phyloP scores from a whole-genome alignment of 139 green algal species.

The Chlamydomonas schloesseri region DNA sequence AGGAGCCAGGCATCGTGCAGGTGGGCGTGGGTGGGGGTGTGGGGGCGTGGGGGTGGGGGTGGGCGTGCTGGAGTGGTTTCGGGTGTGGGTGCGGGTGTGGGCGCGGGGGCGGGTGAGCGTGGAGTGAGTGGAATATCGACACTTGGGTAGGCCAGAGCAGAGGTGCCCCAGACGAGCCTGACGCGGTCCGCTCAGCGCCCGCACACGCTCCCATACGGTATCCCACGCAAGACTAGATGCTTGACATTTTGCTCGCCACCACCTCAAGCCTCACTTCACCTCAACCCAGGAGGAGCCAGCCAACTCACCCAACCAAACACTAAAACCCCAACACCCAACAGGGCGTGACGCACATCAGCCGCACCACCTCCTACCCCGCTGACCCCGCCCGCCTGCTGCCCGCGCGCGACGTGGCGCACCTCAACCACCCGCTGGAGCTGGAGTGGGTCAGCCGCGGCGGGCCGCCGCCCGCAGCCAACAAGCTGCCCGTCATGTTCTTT shows the following conservation, averaged over 20 bases:
- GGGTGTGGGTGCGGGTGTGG: too few relatives aligned
- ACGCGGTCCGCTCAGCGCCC: too few relatives aligned
- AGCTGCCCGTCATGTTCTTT: slow-evolving; percentile 64
- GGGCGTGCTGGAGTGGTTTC: background rate
- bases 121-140: too few relatives aligned
- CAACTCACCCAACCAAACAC: background rate
- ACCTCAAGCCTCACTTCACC: too few relatives aligned
- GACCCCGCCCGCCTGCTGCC: slow-evolving; percentile 38
- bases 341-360: slow-evolving; percentile 71
- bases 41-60: background rate
- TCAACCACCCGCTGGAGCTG: slow-evolving; percentile 72
- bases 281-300: too few relatives aligned
- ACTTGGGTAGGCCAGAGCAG: too few relatives aligned
- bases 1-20: slow-evolving; percentile 35
- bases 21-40: background rate
- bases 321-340: too few relatives aligned
- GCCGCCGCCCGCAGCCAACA: background rate
- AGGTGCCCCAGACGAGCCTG: too few relatives aligned
- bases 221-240: too few relatives aligned
- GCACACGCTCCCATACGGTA: too few relatives aligned
- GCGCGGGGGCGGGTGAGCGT: too few relatives aligned
- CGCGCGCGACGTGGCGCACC: slow-evolving; percentile 66
- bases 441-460: slow-evolving; percentile 56
- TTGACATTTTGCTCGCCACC: too few relatives aligned
- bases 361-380: slow-evolving; percentile 53